A percentile compares a stretch with the other conserved stretches of the same genome.
phyloP scores from a whole-genome alignment of 2,329 filamentous ascomycete species.

The Apiospora arundinis region DNA sequence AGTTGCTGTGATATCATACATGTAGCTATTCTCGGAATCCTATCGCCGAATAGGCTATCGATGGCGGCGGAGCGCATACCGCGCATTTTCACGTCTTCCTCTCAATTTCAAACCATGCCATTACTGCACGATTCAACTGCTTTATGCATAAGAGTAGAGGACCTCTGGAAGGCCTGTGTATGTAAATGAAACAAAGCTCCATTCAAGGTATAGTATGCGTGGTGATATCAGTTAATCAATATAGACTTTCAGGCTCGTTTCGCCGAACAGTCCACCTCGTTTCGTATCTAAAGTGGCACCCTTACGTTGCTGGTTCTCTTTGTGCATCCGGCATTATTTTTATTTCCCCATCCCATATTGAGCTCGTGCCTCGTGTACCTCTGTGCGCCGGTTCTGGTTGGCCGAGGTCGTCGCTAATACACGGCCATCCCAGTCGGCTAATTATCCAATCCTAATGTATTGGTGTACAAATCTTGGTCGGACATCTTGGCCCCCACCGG shows the following conservation, averaged over 20 bases:
- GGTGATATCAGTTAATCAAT: conserved; percentile 7
- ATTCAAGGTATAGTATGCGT: background rate
- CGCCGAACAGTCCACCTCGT: conserved; percentile 2
- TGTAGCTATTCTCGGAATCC: background rate
- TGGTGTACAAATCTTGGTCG: conserved; percentile 12
- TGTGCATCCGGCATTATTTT: conserved; percentile 15
- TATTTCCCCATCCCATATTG: background rate
- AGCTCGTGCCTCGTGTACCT: background rate
- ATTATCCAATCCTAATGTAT: conserved; percentile 16
- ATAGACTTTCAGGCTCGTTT: conserved; percentile 16
- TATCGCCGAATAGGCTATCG: background rate
- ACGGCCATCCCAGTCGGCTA: background rate
- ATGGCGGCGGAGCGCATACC: background rate
- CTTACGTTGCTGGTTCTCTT: background rate
- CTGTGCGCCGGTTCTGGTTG: background rate
- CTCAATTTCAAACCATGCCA: conserved; percentile 4
- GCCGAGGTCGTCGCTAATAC: background rate
- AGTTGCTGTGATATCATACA: background rate
- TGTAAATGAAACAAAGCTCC: conserved; percentile 13
- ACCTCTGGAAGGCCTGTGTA: background rate
- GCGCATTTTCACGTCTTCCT: background rate
- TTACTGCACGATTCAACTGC: background rate
- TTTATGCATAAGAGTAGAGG: background rate
- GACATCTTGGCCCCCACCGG: conserved; percentile 12
- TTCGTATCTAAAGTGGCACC: background rate